Percentiles rank a stretch among this genome's conserved stretches.
These are phyloP conservation scores for Sphagnum magellanicum DNA, from an alignment of 228 moss, liverwort and hornwort species.

Conservation along the genomic window DNA sequence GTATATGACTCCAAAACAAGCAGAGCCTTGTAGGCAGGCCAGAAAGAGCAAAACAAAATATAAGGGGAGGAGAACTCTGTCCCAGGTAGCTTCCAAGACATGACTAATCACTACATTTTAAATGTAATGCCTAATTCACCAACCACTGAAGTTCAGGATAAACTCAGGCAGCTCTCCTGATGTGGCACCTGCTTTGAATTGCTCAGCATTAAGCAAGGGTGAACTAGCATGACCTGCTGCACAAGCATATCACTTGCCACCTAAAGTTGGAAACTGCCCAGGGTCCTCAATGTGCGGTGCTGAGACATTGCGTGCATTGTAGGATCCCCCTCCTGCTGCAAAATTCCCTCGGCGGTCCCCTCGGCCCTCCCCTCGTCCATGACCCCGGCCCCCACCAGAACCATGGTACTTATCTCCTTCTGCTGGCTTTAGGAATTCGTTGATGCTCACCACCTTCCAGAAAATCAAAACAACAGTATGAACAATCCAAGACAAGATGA, in stretches of 20 bases:
- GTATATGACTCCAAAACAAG: slow-evolving; percentile 3
- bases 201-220: slow-evolving; percentile 4
- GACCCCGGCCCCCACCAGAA: slow-evolving; percentile 49
- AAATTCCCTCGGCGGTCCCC: slow-evolving; percentile 32
- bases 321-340: slow-evolving; percentile 18
- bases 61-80: neutral
- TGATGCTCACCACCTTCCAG: slow-evolving; percentile 52
- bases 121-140: slow-evolving; percentile 2
- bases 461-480: neutral
- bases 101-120: slow-evolving; percentile 20
- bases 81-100: slow-evolving; percentile 18
- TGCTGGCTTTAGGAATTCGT: slow-evolving; percentile 78
- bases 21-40: neutral
- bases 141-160: slow-evolving; percentile 15
- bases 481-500: no score
- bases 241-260: slow-evolving; percentile 48
- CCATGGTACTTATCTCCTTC: slow-evolving; percentile 77
- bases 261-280: slow-evolving; percentile 72
- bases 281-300: slow-evolving; percentile 88
- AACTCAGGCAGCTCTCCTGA: slow-evolving; percentile 14
- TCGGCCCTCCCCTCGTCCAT: slow-evolving; percentile 56
- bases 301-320: slow-evolving; percentile 24
- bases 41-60: neutral
- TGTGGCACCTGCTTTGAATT: neutral
- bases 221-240: slow-evolving; percentile 3